Conservation (phyloP, 192 early-diverging fungal species). For the Backusella westeae region DNA sequence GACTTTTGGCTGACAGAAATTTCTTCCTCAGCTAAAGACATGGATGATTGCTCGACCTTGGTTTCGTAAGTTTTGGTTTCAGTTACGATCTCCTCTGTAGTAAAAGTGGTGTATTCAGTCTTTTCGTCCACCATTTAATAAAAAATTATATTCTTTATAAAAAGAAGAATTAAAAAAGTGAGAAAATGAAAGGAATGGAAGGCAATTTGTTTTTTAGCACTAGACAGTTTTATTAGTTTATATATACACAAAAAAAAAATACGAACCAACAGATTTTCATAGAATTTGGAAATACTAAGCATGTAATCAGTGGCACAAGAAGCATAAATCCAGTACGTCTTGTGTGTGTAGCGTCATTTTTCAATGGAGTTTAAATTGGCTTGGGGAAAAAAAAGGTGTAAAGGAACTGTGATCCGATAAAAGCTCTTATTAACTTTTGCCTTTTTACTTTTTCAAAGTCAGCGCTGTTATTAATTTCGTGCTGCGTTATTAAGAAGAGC, state of each 20-base stretch:
- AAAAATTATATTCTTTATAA: neutral
- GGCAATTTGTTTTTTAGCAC: neutral
- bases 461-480: neutral
- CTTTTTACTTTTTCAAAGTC: neutral
- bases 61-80: neutral
- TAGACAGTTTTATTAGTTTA: neutral
- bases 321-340: neutral
- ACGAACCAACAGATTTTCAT: neutral
- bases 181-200: neutral
- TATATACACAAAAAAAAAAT: neutral
- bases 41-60: conserved; percentile 3
- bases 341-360: neutral
- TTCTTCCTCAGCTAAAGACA: conserved; percentile 2
- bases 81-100: conserved; percentile 6
- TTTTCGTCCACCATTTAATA: conserved; percentile 6
- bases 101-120: conserved; percentile 4
- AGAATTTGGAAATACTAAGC: neutral
- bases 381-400: neutral
- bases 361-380: neutral
- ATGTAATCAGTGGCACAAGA: conserved; percentile 3
- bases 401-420: neutral
- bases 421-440: neutral
- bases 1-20: neutral
- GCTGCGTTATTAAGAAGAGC: neutral
- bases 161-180: neutral